Percentiles rank a stretch among this genome's conserved stretches.
These are phyloP conservation scores for Mortierella sp. DNA, from an alignment of 371 early-diverging fungal genomes.

Conservation along the genomic window DNA sequence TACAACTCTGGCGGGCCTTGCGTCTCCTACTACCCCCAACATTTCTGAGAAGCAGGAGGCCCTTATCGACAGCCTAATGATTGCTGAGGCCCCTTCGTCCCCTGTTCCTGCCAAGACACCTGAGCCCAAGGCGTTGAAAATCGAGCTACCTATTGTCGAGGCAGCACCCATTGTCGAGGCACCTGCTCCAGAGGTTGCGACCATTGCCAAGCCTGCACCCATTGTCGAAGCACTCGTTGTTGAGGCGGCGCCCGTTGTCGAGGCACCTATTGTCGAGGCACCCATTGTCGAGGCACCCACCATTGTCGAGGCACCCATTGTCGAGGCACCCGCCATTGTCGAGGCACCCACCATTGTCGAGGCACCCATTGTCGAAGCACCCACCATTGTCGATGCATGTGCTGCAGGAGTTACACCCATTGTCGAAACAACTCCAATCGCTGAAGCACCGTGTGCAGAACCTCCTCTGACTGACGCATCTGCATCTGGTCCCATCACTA, in stretches of 20 bases:
- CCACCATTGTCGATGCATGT: neutral
- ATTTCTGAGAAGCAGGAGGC: constrained; percentile 10
- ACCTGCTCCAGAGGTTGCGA: neutral
- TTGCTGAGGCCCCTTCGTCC: neutral
- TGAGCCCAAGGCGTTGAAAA: neutral
- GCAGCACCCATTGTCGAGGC: neutral
- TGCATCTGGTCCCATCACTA: neutral
- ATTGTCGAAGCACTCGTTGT: neutral
- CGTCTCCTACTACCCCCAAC: constrained; percentile 7
- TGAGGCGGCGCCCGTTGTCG: neutral
- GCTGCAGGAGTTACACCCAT: neutral
- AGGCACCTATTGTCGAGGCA: too few relatives aligned
- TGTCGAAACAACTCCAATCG: neutral
- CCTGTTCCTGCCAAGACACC: neutral
- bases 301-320: neutral
- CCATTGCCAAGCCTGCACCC: neutral
- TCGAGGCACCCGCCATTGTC: neutral
- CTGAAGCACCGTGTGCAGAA: neutral
- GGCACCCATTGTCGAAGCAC: neutral
- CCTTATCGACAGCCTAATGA: neutral
- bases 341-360: neutral
- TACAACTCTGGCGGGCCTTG: neutral
- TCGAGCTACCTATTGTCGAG: neutral
- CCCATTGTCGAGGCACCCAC: neutral
- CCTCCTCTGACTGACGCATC: neutral